Evolutionary conservation across 1,284 basidiomycete species (phyloP).

Genomic region (Papiliotrema fonsecae): DNA sequence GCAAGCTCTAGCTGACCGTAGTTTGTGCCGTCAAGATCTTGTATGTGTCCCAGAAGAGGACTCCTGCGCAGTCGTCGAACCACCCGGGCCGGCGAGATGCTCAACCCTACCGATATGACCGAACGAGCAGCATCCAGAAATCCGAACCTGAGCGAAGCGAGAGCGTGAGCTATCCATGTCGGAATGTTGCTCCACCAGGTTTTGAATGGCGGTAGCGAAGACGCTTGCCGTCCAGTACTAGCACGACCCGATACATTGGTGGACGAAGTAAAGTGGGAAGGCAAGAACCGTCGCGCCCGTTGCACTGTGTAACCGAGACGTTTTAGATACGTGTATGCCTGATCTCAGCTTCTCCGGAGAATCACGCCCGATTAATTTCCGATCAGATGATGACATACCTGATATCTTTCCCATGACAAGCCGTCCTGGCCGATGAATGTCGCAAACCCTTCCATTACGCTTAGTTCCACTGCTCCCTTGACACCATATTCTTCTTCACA

Average conservation of each 20-base stretch:
- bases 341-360: too few species aligned
- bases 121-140: neutral
- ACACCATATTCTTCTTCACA: conserved; percentile 56
- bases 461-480: conserved; percentile 88
- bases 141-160: neutral
- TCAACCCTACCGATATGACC: too few species aligned
- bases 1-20: too few species aligned
- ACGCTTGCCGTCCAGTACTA: too few species aligned
- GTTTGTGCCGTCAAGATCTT: too few species aligned
- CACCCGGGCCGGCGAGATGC: too few species aligned
- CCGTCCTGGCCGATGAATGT: conserved; percentile 75
- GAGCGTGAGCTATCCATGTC: neutral
- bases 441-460: conserved; percentile 80
- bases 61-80: too few species aligned
- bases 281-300: conserved; percentile 50
- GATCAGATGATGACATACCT: conserved; percentile 55
- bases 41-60: too few species aligned
- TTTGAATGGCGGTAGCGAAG: conserved; percentile 16
- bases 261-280: conserved; percentile 25
- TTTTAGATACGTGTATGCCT: conserved; percentile 90
- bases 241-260: too few species aligned
- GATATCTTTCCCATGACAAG: conserved; percentile 76
- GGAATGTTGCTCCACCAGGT: conserved; percentile 31
- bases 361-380: neutral
- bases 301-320: conserved; percentile 86